phyloP scores from a whole-genome alignment of 345 rosid genomes.

The Populus tremula region DNA sequence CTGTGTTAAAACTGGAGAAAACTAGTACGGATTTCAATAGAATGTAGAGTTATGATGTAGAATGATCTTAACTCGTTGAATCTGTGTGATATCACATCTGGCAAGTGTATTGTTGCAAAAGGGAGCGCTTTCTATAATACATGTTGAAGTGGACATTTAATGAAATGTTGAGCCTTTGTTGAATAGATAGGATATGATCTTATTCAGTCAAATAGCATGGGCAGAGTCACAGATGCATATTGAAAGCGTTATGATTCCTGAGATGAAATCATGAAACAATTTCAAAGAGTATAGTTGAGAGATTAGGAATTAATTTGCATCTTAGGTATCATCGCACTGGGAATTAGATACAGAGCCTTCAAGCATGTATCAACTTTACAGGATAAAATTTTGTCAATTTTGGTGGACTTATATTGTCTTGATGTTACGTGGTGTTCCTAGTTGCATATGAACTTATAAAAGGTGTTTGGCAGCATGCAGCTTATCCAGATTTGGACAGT shows the following conservation, averaged over 20 bases:
- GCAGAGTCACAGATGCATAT: neutral
- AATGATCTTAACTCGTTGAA: neutral
- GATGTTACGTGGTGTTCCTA: neutral
- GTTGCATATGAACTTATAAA: slow-evolving; percentile 52
- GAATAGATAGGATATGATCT: neutral
- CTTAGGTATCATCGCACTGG: neutral
- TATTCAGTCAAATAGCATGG: neutral
- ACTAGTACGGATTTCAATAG: neutral
- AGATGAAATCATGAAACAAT: neutral
- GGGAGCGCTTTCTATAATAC: neutral
- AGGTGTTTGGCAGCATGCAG: slow-evolving; percentile 26
- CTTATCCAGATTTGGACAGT: slow-evolving; percentile 57
- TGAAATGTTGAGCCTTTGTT: neutral
- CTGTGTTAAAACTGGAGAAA: neutral
- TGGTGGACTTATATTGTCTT: neutral
- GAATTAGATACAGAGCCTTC: neutral
- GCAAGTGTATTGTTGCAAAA: neutral
- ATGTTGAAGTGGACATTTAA: neutral
- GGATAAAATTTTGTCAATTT: neutral
- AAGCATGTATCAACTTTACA: neutral
- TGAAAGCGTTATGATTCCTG: neutral
- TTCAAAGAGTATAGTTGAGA: neutral
- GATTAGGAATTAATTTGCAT: neutral
- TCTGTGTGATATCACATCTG: neutral
- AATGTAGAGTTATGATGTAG: neutral